Base-by-base conservation (phyloP, 495 filamentous ascomycete species). In the Daldinia decipiens region DNA sequence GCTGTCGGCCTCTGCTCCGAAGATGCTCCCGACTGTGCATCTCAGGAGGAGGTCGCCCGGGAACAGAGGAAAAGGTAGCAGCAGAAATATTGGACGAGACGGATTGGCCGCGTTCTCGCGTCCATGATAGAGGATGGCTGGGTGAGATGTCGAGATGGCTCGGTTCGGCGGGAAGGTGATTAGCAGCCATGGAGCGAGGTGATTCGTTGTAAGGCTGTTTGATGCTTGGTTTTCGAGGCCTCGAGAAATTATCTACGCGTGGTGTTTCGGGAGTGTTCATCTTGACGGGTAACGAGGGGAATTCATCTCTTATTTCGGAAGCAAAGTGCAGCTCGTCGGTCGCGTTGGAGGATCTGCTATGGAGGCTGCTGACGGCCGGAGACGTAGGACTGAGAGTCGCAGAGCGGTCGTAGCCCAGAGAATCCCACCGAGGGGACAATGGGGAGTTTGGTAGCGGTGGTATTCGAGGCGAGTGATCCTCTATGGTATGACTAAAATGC, bases 241-340 rank as follows among this genome's bases (percentile, higher is more conserved):
- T 80, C 2, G 84, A 85, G 68, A 87, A 86, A 68, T 86, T 87
- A 66, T 86, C 85, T 57, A 83, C 78, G 59, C 59, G 54, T 36
- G 68, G 68, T 21, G 73, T 70, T 50, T 79, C 74, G 39, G 65
- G 45, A 15, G 77, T 64, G 29, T 69, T 78, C 45, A 74, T 58
- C 52, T 65, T 74, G 21, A 62, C 69, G 5, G 76, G 65, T 6
- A 76, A 68, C 27, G 43, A 26, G 9, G 76, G 65, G 24, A 71
- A 73, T 40, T 78, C 77, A 71, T 82, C 61, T 67, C 76, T 75
- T 17, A 56, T 51, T 38, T 66, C 65, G n/a, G 67, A 72, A 19
- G 66, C 56, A 21, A 72, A 26, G 36, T 72, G 65, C 11, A 68
- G 32, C 34, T 76, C 75, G 58, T 76, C 74, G 31, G 73, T 63